Percentiles rank a stretch among this genome's conserved stretches.
Conservation (phyloP, 805 yeast species). For the Yarrowia alimentaria region DNA sequence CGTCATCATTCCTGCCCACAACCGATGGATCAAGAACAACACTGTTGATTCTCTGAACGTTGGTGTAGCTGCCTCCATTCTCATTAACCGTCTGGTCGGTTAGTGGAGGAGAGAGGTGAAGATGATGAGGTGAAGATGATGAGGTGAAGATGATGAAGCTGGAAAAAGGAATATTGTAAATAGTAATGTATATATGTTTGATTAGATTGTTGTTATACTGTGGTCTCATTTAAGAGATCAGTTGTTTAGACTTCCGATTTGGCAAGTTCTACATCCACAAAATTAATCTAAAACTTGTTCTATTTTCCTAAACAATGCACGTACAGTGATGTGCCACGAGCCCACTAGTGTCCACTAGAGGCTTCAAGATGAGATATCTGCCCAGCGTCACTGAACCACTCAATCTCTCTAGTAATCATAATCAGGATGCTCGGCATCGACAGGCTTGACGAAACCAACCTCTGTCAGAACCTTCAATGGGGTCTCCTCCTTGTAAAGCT, state of each 20-base stretch:
- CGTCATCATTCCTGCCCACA: slow-evolving; percentile 31
- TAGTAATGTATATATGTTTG: too few species aligned
- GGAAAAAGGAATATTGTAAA: too few species aligned
- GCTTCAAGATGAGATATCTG: too few species aligned
- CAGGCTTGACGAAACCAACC: slow-evolving; percentile 56
- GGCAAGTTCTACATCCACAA: too few species aligned
- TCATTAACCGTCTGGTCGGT: slow-evolving; percentile 43
- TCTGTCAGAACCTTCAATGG: slow-evolving; percentile 52
- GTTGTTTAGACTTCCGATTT: too few species aligned
- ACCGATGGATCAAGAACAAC: slow-evolving; percentile 29
- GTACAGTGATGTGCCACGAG: too few species aligned
- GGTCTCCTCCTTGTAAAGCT: slow-evolving; percentile 47
- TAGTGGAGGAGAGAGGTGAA: neutral
- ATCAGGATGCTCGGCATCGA: slow-evolving; percentile 33
- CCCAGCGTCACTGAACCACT: too few species aligned
- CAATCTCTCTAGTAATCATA: slow-evolving; percentile 31
- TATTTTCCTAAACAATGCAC: too few species aligned
- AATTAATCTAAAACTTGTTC: too few species aligned
- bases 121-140: neutral
- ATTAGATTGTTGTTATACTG: too few species aligned
- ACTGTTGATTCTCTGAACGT: slow-evolving; percentile 79
- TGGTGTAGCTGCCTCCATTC: slow-evolving; percentile 80
- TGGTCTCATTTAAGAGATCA: too few species aligned
- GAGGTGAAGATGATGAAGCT: neutral
- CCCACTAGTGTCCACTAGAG: too few species aligned